Evolutionary conservation across 805 yeast species (phyloP), one percentile per base, ranked within the genome.

Genomic region (Zygoascus ofunaensis): DNA sequence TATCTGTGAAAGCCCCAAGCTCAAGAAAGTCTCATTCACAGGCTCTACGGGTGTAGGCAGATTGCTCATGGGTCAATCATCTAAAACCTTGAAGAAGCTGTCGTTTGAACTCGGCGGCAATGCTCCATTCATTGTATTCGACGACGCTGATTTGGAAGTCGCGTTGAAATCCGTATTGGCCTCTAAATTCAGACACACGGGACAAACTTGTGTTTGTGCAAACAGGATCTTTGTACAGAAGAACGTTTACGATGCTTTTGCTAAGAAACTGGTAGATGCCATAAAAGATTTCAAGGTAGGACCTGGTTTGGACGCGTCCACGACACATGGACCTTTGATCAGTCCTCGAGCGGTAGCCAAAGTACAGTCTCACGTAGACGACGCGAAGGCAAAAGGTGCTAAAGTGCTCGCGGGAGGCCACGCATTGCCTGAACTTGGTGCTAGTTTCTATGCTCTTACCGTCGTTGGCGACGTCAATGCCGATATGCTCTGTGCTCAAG

Each of bases 171-270:
- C 78, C 34, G 75, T 84, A 2, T 59, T 82, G 47, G 77, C 73
- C 5, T 73, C 79, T 49, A 84, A 83, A 61, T 79, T 82, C 64
- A 72, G 92, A 59, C 80, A 82, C 22, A 72, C 81, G 36, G 92
- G 92, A 49, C 92, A 83, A 63, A 82, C 89, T 3, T 84, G 94
- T 64, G 82, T 82, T 34, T 81, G 87, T 59, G 87, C 87, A 38
- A 82, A 82, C 63, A 70, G 89, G 56, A 59, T 82, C 39, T 82
- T 71, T 56, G 72, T 82, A 28, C 92, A 84, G 55, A 72, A 69
- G 37, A 66, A 67, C 8, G 59, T 84, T n/a, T 79, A 82, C 55
- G 86, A 80, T 43, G 69, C 74, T 55, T 81, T 82, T 53, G 64
- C 74, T 5, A 58, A 61, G 37, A 70, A 62, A 53, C 68, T 83